Evolutionary conservation across 2,329 filamentous ascomycete species (phyloP), one percentile per base, ranked within the genome.

Genomic region (Colletotrichum salicis): DNA sequence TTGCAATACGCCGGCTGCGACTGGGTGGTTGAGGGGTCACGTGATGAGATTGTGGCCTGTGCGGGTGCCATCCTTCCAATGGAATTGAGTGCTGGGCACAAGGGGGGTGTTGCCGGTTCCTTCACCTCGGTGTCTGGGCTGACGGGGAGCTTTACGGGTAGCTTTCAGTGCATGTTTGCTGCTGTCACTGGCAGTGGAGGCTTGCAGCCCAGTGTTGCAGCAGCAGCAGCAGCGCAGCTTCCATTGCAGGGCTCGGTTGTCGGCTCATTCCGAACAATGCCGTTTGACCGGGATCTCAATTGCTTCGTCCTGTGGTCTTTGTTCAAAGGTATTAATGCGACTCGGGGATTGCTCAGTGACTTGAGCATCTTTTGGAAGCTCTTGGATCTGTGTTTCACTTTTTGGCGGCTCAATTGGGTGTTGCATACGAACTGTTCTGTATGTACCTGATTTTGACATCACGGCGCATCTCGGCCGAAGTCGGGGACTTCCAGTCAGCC

Each of bases 1-100:
- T 71, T 71, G 65, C 70, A 71, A 71, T 71, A 69, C 70, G 70
- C 55, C 65, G 55, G 65, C 70, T 69, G 48, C 70, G 65, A 69
- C 70, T 71, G 70, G 70, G 70, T 71, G 60, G 31, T 6, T n/a
- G 54, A 6, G 3, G 15, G 1, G 4, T 69, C 70, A 71, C 70
- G 70, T 71, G 70, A 70, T 19, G 0, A 0, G 0, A 0, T 4
- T n/a, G 0, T 64, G 70, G 55, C 24, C 70, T 31, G 70, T 71
- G 70, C 70, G 27, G 7, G 5, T 10, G 8, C 19, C 13, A 15
- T 19, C 29, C 33, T 5, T 29, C 65, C 65, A 60, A 69, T 71
- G 59, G 45, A 71, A 64, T 33, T 22, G n/a, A 24, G 24, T n/a
- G 27, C 24, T 57, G 55, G 65, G 22, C 31, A 7, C 48, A 48